Conservation (phyloP, 2,329 filamentous ascomycete genomes). For the Purpureocillium takamizusanense region DNA sequence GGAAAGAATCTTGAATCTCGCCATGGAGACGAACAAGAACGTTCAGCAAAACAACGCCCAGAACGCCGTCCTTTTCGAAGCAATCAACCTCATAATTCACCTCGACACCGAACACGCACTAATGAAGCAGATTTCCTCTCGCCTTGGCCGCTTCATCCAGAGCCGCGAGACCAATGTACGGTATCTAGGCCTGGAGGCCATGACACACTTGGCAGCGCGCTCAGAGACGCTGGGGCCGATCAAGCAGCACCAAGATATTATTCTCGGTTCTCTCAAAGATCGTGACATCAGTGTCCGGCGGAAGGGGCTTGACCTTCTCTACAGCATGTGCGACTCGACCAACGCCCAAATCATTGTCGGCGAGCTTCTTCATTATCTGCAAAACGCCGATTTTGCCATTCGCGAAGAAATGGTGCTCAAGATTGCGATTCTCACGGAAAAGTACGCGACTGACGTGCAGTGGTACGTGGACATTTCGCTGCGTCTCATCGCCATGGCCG, state of each 20-base stretch:
- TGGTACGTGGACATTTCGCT: slow-evolving; percentile 99
- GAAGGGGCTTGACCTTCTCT: slow-evolving; percentile 90
- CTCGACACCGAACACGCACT: slow-evolving; percentile 88
- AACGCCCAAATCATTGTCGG: slow-evolving; percentile 91
- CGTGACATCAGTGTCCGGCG: slow-evolving; percentile 93
- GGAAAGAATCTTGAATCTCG: slow-evolving; percentile 82
- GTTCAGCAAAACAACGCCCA: slow-evolving; percentile 99
- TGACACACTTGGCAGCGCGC: slow-evolving; percentile 93
- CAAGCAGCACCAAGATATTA: slow-evolving; percentile 95
- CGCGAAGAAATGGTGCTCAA: slow-evolving; percentile 99
- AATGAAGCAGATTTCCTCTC: slow-evolving; percentile 91
- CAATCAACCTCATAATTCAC: slow-evolving; percentile 97
- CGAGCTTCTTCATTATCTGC: slow-evolving; percentile 87
- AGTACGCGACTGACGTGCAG: slow-evolving; percentile 95
- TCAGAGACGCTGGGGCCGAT: slow-evolving; percentile 93
- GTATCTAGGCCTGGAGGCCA: slow-evolving; percentile 90
- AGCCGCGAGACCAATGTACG: slow-evolving; percentile 95
- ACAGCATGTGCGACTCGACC: slow-evolving; percentile 98
- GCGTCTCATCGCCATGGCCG: slow-evolving; percentile 88
- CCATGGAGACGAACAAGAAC: slow-evolving; percentile 92
- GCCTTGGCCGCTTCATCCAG: slow-evolving; percentile 90
- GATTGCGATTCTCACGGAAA: slow-evolving; percentile 95
- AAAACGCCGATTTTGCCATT: slow-evolving; percentile 95
- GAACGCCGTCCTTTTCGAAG: slow-evolving; percentile 95
- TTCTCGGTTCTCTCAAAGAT: slow-evolving; percentile 87